Evolutionary conservation across 306 rosid genomes (phyloP).

Genomic region (Senna tora): DNA sequence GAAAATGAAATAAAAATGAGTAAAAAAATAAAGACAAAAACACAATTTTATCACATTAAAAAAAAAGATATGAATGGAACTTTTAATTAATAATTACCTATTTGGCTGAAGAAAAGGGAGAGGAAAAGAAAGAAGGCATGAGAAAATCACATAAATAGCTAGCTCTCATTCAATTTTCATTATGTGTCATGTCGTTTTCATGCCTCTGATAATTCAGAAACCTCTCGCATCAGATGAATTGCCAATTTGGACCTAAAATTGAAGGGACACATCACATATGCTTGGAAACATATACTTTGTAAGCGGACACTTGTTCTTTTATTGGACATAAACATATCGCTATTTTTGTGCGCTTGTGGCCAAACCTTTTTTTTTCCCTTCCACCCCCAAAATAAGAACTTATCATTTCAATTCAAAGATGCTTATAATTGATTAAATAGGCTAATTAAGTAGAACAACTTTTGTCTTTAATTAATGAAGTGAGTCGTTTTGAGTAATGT

Average conservation of each 20-base stretch:
- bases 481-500: not conserved
- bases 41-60: no score
- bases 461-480: not conserved
- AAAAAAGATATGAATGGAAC: no score
- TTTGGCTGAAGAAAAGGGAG: constrained; percentile 14
- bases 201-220: constrained; percentile 41
- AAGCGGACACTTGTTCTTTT: constrained; percentile 13
- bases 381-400: not conserved
- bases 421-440: not conserved
- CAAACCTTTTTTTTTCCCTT: not conserved
- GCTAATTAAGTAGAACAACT: not conserved
- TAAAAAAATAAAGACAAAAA: no score
- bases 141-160: no score
- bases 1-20: no score
- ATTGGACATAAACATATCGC: not conserved
- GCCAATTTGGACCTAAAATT: constrained; percentile 31
- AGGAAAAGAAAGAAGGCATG: not conserved
- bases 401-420: not conserved
- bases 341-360: not conserved
- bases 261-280: not conserved
- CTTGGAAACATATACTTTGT: constrained; percentile 1
- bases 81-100: not conserved
- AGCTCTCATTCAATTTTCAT: constrained; percentile 25
- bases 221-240: constrained; percentile 39
- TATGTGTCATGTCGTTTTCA: constrained; percentile 44